Conservation (phyloP, 2,329 filamentous ascomycete species). For the Macroventuria anomochaeta region DNA sequence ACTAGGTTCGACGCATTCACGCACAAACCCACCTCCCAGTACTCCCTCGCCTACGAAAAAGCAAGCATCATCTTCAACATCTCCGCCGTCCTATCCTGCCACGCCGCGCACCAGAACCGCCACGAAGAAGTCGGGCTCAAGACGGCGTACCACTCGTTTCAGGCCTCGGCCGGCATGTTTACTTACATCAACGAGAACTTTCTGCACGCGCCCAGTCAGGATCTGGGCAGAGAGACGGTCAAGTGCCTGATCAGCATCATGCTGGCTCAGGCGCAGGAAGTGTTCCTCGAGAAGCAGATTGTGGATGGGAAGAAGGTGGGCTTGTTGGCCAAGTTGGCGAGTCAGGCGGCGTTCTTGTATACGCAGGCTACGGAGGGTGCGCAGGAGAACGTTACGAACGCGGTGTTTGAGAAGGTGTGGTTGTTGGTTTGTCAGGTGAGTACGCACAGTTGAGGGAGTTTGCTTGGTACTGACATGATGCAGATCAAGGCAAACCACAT, state of each 20-base stretch:
- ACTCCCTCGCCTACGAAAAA: conserved; percentile 96
- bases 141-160: conserved; percentile 96
- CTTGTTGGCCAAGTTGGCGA: conserved; percentile 88
- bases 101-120: conserved; percentile 90
- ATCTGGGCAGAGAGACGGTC: conserved; percentile 92
- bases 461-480: conserved; percentile 13
- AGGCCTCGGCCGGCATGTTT: conserved; percentile 98
- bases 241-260: conserved; percentile 92
- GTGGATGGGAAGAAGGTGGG: conserved; percentile 91
- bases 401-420: conserved; percentile 95
- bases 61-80: conserved; percentile 99
- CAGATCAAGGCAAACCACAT: conserved; percentile 80
- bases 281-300: conserved; percentile 96
- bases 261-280: conserved; percentile 94
- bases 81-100: conserved; percentile 92
- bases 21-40: conserved; percentile 95
- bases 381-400: conserved; percentile 89
- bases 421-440: conserved; percentile 77
- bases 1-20: conserved; percentile 99
- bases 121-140: conserved; percentile 93
- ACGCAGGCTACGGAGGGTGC: conserved; percentile 85
- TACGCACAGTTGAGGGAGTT: not conserved
- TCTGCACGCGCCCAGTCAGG: conserved; percentile 93
- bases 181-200: conserved; percentile 99
- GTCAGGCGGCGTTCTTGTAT: conserved; percentile 88